Percentiles rank a stretch among this genome's conserved stretches.
Evolutionary conservation across 192 early-diverging fungal genomes (phyloP).

Genomic region (Spizellomyces sp.): DNA sequence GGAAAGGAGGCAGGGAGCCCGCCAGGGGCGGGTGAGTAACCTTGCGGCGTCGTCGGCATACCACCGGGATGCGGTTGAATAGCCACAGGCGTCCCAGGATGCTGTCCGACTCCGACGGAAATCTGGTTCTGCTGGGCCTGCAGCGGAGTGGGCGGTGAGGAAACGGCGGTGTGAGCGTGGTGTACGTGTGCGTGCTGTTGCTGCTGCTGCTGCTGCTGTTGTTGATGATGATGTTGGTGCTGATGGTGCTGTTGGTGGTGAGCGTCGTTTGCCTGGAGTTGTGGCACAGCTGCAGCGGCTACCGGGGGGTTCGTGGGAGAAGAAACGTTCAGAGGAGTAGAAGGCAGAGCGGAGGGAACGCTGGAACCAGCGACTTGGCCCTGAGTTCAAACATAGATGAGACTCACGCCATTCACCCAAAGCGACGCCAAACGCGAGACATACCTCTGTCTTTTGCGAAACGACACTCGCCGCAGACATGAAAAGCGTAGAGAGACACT

Average conservation of each 20-base stretch:
- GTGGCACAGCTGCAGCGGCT: not conserved
- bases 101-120: no score
- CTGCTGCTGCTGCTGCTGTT: constrained; percentile 22
- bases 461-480: not conserved
- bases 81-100: no score
- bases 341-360: not conserved
- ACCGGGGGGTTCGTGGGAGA: not conserved
- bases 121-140: no score
- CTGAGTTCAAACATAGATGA: not conserved
- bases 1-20: not conserved
- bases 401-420: not conserved
- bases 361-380: not conserved
- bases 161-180: not conserved
- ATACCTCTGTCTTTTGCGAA: not conserved
- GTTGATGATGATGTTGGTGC: constrained; percentile 12
- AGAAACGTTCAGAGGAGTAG: not conserved
- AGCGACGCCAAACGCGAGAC: not conserved
- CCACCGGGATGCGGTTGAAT: not conserved
- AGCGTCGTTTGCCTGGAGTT: not conserved
- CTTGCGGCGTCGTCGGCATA: not conserved
- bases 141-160: no score
- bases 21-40: not conserved
- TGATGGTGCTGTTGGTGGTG: constrained; percentile 21
- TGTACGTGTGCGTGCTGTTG: constrained; percentile 1
- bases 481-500: not conserved